These are phyloP conservation scores for Paxillus rubicundulus DNA, from an alignment of 768 basidiomycete species.

Conservation along the genomic window DNA sequence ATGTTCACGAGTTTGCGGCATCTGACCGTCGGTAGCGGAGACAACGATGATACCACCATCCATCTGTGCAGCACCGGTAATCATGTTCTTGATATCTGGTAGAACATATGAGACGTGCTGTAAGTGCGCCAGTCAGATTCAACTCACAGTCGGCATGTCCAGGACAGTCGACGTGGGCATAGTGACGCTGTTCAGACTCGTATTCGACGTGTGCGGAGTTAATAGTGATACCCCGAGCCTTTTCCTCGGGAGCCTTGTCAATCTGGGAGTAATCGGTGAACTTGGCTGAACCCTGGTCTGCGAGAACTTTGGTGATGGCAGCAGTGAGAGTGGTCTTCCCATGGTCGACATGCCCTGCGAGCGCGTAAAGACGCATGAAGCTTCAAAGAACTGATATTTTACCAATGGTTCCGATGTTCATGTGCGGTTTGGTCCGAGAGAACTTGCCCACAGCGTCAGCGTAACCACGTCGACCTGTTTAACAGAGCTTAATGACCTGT, in stretches of 20 bases:
- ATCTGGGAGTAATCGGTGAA: constrained; percentile 98
- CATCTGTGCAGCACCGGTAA: constrained; percentile 98
- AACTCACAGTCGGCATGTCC: constrained; percentile 90
- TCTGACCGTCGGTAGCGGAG: constrained; percentile 97
- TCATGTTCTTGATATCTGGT: constrained; percentile 96
- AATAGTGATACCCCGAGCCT: constrained; percentile 99
- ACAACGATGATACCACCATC: constrained; percentile 96
- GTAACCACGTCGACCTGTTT: constrained; percentile 52
- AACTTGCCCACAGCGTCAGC: constrained; percentile 63
- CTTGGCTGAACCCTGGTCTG: constrained; percentile 65
- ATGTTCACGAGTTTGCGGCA: constrained; percentile 99
- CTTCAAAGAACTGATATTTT: constrained; percentile 7
- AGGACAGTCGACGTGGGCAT: constrained; percentile 98
- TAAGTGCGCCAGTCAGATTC: constrained; percentile 2
- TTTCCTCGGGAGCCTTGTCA: constrained; percentile 99
- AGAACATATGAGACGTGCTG: constrained; percentile 4
- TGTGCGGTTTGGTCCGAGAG: constrained; percentile 79
- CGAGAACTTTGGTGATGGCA: constrained; percentile 91
- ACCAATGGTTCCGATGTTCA: constrained; percentile 97
- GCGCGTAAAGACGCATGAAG: constrained; percentile 18
- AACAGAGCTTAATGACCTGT: constrained; percentile 1
- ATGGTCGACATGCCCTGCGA: constrained; percentile 88
- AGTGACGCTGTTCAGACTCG: constrained; percentile 85
- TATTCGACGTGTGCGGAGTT: constrained; percentile 99
- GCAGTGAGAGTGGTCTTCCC: constrained; percentile 98